A percentile compares a stretch with the other conserved stretches of the same genome.
phyloP scores from a whole-genome alignment of 2,329 filamentous ascomycete genomes.

The Scorias spongiosa region DNA sequence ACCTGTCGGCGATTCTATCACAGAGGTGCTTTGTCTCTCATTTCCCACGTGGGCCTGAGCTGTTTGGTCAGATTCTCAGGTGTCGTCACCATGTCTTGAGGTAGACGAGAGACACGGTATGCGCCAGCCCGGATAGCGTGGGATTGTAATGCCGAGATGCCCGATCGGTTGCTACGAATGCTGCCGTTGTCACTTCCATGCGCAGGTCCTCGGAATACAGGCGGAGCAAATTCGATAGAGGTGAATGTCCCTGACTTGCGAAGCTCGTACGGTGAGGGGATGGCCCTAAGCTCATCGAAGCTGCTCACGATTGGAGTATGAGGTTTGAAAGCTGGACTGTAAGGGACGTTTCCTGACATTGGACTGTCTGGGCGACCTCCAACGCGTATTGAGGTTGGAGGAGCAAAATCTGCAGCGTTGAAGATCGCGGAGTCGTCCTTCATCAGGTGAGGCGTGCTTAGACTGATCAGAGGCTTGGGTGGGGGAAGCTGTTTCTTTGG shows the following conservation, averaged over 20 bases:
- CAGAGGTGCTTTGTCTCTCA: constrained; percentile 17
- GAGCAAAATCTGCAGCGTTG: constrained; percentile 72
- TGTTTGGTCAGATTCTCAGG: constrained; percentile 48
- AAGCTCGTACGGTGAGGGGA: constrained; percentile 76
- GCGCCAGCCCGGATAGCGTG: constrained; percentile 66
- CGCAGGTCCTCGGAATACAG: constrained; percentile 45
- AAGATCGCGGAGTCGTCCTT: constrained; percentile 53
- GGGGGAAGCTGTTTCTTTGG: constrained; percentile 52
- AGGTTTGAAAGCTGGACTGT: constrained; percentile 54
- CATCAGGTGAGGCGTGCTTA: constrained; percentile 76
- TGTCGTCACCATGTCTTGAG: constrained; percentile 67
- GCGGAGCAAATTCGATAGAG: constrained; percentile 64
- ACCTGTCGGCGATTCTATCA: background rate
- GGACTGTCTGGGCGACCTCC: constrained; percentile 50
- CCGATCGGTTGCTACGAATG: constrained; percentile 56
- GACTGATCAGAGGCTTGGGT: constrained; percentile 54
- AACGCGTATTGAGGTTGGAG: constrained; percentile 47
- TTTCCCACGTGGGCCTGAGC: constrained; percentile 41
- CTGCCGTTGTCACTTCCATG: constrained; percentile 31
- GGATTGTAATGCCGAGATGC: constrained; percentile 55
- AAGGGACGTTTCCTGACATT: constrained; percentile 46
- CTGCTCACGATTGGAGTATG: constrained; percentile 68
- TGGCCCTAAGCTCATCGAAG: constrained; percentile 69
- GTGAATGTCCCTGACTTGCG: constrained; percentile 69
- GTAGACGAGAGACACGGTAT: constrained; percentile 73